Evolutionary conservation across 306 rosid species (phyloP).

Genomic region (Citrullus mucosospermus): DNA sequence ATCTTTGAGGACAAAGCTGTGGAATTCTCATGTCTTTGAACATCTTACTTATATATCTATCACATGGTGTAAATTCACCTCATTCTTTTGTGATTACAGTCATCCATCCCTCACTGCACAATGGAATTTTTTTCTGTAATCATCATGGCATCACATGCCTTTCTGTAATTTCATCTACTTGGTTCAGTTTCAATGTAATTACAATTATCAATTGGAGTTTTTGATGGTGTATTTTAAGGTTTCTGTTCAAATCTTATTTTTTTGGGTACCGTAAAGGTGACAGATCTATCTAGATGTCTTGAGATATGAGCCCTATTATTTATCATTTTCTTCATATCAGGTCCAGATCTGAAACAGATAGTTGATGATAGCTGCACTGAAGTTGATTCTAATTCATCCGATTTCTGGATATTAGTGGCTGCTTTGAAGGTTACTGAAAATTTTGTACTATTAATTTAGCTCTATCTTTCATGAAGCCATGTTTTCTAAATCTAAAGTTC

Average conservation of each 20-base stretch:
- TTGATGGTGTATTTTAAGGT: not conserved
- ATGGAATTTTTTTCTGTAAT: too few relatives aligned
- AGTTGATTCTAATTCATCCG: conserved; percentile 64
- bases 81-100: too few relatives aligned
- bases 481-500: not conserved
- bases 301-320: not conserved
- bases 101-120: too few relatives aligned
- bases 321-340: conserved; percentile 24
- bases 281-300: not conserved
- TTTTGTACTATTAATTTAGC: not conserved
- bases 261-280: not conserved
- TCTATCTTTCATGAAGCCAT: not conserved
- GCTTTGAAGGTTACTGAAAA: conserved; percentile 71
- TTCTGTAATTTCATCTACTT: too few relatives aligned
- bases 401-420: conserved; percentile 93
- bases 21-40: too few relatives aligned
- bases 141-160: too few relatives aligned
- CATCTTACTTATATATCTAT: too few relatives aligned
- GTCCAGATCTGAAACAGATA: conserved; percentile 50
- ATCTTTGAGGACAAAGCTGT: too few relatives aligned
- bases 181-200: not conserved
- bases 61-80: too few relatives aligned
- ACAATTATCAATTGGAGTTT: not conserved
- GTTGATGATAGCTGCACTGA: conserved; percentile 61
- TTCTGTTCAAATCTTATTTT: not conserved